Base-by-base conservation (phyloP, 495 filamentous ascomycete species). In the Daldinia concentrica region DNA sequence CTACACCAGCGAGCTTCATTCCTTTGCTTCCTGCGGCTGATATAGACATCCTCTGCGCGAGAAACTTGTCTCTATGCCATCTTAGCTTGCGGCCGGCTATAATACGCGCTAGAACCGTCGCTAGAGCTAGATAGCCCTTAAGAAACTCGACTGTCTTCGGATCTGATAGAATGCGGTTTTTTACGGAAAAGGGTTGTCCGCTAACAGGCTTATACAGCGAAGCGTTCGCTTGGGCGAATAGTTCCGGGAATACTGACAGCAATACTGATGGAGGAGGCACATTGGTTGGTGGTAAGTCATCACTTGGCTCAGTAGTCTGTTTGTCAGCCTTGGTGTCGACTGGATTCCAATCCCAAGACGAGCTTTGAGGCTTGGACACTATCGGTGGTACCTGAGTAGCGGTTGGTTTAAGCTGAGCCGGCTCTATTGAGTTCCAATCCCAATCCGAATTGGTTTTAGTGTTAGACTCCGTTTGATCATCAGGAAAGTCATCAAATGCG, bases 1-100 rank as follows among this genome's bases (percentile, higher is more conserved):
- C 93, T 14, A 96, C 82, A 7, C 90, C 89, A 2, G 89, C 88
- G 8, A 98, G 87, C 79, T 97, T 98, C 95, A 98, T 97, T 26
- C 94, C 93, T 85, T 89, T 90, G 27, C 87, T 85, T 1, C 87
- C 87, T 11, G 88, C 83, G 26, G 86, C 87, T 2, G 93, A 91
- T 69, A 98, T 95, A 55, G 90, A 88, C 92, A 95, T 97, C 72
- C 89, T 87, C 78, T 97, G 92, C n/a, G 89, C 85, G n/a, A 98
- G 86, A 71, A 90, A 86, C 56, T 85, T 88, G 79, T 98, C 94
- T 58, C 94, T 87, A 79, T 95, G 95, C 94, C 94, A 98, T 58
- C 95, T 90, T 54, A 90, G 79, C 62, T 90, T 92, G 59, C 95
- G 90, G 32, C 95, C 95, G 2, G 93, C 92, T 64, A 99, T 90